These are phyloP conservation scores for Phialophora expanda DNA, from an alignment of 2,329 filamentous ascomycete species.

Conservation along the genomic window DNA sequence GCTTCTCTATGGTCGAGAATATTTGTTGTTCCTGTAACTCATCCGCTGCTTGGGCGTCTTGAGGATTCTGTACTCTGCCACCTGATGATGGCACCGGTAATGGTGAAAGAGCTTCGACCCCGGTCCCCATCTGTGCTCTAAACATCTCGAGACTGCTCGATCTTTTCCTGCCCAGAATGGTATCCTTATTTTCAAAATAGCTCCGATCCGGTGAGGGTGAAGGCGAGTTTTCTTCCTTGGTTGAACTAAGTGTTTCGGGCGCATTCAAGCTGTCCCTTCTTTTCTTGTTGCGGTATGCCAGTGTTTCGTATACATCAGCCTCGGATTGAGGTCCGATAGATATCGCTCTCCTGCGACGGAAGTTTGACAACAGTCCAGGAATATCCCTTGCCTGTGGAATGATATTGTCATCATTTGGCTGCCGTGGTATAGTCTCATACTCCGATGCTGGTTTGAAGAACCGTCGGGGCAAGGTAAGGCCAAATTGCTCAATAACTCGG, in stretches of 20 bases:
- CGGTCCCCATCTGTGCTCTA: constrained; percentile 75
- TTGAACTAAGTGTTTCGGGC: constrained; percentile 21
- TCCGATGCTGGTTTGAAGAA: constrained; percentile 91
- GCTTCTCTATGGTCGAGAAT: constrained; percentile 81
- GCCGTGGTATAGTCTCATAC: constrained; percentile 80
- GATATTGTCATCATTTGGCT: constrained; percentile 81
- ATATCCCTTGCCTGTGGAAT: constrained; percentile 89
- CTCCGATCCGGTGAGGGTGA: constrained; percentile 22
- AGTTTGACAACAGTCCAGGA: constrained; percentile 77
- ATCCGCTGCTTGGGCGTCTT: constrained; percentile 40
- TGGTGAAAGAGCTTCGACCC: constrained; percentile 41
- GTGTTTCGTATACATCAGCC: constrained; percentile 92
- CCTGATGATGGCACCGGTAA: constrained; percentile 9
- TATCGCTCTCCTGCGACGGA: constrained; percentile 77
- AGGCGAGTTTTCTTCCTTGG: constrained; percentile 12
- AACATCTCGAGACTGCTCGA: constrained; percentile 62
- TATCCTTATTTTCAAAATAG: constrained; percentile 19
- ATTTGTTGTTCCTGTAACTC: constrained; percentile 71
- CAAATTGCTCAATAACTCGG: constrained; percentile 78
- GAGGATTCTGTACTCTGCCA: constrained; percentile 29
- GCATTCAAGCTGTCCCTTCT: constrained; percentile 62
- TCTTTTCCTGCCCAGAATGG: constrained; percentile 27
- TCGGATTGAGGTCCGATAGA: constrained; percentile 94
- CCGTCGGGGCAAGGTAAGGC: constrained; percentile 79
- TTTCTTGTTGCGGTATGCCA: constrained; percentile 82